phyloP scores from a whole-genome alignment of 768 basidiomycete species.

The Leccinum incarnatum region DNA sequence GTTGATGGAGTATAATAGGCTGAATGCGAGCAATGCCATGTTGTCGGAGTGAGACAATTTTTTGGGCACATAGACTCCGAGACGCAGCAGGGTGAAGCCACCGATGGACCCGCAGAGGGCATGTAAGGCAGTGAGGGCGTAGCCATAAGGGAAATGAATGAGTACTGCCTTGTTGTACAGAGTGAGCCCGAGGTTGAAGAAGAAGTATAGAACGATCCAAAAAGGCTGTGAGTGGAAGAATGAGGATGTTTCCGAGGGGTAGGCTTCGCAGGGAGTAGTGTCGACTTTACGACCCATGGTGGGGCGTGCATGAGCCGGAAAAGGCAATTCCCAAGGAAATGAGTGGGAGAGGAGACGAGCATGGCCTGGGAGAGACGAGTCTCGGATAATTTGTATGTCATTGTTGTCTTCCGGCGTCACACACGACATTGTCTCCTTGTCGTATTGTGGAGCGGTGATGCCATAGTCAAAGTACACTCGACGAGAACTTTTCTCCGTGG shows the following conservation, averaged over 20 bases:
- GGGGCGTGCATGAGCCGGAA: conserved; percentile 12
- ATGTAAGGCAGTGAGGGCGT: conserved; percentile 91
- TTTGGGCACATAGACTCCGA: conserved; percentile 57
- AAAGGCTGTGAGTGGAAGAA: conserved; percentile 35
- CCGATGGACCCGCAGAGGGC: conserved; percentile 84
- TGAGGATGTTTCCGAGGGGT: conserved; percentile 10
- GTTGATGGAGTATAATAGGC: conserved; percentile 88
- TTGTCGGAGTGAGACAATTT: conserved; percentile 50
- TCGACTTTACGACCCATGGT: neutral
- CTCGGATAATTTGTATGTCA: neutral
- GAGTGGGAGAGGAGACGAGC: conserved; percentile 6
- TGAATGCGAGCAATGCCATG: conserved; percentile 73
- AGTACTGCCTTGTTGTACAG: conserved; percentile 95
- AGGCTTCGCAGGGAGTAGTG: conserved; percentile 2
- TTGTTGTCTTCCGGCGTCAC: conserved; percentile 9
- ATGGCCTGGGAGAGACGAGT: neutral
- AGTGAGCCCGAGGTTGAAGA: conserved; percentile 88
- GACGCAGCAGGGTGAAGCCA: conserved; percentile 60
- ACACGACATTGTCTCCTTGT: neutral
- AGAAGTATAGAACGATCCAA: conserved; percentile 84
- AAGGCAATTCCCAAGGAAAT: conserved; percentile 21
- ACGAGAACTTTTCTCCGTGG: conserved; percentile 17
- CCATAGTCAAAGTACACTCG: conserved; percentile 25
- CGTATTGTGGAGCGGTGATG: conserved; percentile 4
- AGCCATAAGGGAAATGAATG: conserved; percentile 91